Conservation (phyloP, 2,329 filamentous ascomycete species). For the Aspergillus uvarum region DNA sequence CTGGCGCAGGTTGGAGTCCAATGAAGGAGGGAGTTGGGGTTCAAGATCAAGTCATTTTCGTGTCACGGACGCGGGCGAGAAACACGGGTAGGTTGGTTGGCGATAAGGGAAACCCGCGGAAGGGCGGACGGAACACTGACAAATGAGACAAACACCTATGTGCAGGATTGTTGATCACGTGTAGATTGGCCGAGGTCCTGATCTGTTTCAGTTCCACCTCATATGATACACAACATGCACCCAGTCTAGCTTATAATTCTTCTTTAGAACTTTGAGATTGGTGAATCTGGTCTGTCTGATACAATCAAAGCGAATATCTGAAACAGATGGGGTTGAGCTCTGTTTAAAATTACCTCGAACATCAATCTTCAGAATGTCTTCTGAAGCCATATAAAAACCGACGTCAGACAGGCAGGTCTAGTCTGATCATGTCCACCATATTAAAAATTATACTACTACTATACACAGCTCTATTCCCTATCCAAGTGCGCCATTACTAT, state of each 20-base stretch:
- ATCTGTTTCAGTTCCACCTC: too few species aligned
- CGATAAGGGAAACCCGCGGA: not conserved
- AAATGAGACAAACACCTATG: not conserved
- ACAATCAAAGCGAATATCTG: too few species aligned
- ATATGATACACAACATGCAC: too few species aligned
- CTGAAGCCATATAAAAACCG: too few species aligned
- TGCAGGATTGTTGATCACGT: not conserved
- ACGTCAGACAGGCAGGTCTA: too few species aligned
- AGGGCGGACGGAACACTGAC: too few species aligned
- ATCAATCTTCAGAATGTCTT: too few species aligned
- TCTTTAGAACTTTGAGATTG: too few species aligned
- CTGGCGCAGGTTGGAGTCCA: not conserved
- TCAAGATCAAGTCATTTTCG: not conserved
- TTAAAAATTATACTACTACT: not conserved
- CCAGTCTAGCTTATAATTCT: too few species aligned
- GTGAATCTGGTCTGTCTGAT: too few species aligned
- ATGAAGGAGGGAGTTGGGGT: not conserved
- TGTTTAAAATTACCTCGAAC: too few species aligned
- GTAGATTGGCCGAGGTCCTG: not conserved
- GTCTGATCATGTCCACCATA: not conserved
- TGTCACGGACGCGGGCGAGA: not conserved
- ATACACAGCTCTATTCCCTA: not conserved
- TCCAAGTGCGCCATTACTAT: not conserved
- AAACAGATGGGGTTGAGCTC: too few species aligned
- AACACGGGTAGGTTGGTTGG: not conserved